A percentile compares a stretch with the other conserved stretches of the same genome.
These are phyloP conservation scores for Aurifilum marmelostoma DNA, from an alignment of 2,329 filamentous ascomycete species.

Conservation along the genomic window DNA sequence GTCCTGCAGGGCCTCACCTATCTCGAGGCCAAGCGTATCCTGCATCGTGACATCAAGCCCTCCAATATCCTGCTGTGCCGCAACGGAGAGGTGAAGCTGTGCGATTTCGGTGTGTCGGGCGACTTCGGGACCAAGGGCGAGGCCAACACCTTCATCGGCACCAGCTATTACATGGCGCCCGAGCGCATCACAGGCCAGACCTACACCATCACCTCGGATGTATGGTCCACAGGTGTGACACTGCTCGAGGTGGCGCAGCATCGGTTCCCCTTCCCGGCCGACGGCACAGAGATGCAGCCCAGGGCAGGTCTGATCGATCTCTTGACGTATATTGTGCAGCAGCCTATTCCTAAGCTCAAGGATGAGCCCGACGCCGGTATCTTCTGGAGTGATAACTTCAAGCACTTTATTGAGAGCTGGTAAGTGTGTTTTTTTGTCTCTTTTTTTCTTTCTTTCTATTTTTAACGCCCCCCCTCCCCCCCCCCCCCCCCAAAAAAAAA, in stretches of 20 bases:
- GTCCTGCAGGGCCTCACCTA: constrained; percentile 94
- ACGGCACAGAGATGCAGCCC: constrained; percentile 94
- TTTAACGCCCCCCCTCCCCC: too few relatives aligned
- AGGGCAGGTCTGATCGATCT: constrained; percentile 91
- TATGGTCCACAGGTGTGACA: constrained; percentile 97
- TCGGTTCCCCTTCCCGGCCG: constrained; percentile 95
- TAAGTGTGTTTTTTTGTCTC: constrained; percentile 67
- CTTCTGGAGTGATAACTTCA: constrained; percentile 95
- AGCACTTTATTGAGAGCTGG: constrained; percentile 99
- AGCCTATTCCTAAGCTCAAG: constrained; percentile 92
- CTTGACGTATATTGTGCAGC: constrained; percentile 94
- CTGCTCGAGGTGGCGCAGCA: constrained; percentile 99
- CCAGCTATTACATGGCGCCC: constrained; percentile 98
- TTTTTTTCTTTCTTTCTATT: background rate
- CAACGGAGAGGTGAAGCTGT: constrained; percentile 92
- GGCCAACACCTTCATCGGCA: constrained; percentile 98
- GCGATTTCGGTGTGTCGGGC: constrained; percentile 96
- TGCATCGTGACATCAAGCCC: constrained; percentile 98
- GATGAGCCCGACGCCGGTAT: constrained; percentile 90
- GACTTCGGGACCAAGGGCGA: constrained; percentile 99
- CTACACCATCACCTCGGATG: constrained; percentile 97
- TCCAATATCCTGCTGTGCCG: constrained; percentile 95
- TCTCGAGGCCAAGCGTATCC: constrained; percentile 93
- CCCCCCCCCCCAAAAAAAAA: too few relatives aligned
- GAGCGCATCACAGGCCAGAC: constrained; percentile 97